A percentile compares a stretch with the other conserved stretches of the same genome.
Conservation (phyloP, 2,329 filamentous ascomycete species). For the Thelonectria rubi region DNA sequence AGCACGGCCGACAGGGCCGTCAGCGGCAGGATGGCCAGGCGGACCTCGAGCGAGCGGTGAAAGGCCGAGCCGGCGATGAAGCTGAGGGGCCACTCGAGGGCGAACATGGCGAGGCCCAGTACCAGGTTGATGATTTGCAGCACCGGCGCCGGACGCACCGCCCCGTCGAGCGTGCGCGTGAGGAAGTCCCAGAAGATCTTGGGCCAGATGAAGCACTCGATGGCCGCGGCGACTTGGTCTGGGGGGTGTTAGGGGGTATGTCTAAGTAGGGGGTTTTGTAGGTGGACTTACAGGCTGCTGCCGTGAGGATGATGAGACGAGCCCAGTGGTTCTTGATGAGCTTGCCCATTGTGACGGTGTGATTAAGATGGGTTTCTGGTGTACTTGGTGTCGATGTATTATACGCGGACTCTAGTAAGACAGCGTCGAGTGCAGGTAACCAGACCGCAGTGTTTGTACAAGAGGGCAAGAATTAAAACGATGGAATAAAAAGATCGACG, state of each 20-base stretch:
- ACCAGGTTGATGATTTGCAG: conserved; percentile 91
- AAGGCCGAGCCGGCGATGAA: conserved; percentile 79
- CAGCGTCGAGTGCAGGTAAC: conserved; percentile 53
- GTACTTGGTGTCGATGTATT: conserved; percentile 22
- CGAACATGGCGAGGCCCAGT: conserved; percentile 79
- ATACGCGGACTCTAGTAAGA: conserved; percentile 40
- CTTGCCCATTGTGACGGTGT: conserved; percentile 77
- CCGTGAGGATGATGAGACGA: conserved; percentile 88
- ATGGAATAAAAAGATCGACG: conserved; percentile 23
- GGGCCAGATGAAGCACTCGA: conserved; percentile 96
- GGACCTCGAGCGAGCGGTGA: conserved; percentile 87
- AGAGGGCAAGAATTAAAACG: conserved; percentile 58
- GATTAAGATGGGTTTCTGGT: conserved; percentile 27
- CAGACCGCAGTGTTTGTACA: conserved; percentile 52
- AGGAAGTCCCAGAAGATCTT: conserved; percentile 99
- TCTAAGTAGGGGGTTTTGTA: not conserved
- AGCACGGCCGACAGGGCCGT: conserved; percentile 77
- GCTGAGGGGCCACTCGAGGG: conserved; percentile 89
- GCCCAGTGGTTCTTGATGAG: conserved; percentile 99
- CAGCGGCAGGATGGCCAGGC: conserved; percentile 84
- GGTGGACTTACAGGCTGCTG: conserved; percentile 73
- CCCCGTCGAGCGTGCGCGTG: conserved; percentile 86
- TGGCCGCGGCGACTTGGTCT: conserved; percentile 87
- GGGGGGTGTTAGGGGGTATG: not conserved
- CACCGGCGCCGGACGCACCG: conserved; percentile 86